Evolutionary conservation across 106 monocot species (phyloP).

Genomic region (Phalaenopsis aphrodite): DNA sequence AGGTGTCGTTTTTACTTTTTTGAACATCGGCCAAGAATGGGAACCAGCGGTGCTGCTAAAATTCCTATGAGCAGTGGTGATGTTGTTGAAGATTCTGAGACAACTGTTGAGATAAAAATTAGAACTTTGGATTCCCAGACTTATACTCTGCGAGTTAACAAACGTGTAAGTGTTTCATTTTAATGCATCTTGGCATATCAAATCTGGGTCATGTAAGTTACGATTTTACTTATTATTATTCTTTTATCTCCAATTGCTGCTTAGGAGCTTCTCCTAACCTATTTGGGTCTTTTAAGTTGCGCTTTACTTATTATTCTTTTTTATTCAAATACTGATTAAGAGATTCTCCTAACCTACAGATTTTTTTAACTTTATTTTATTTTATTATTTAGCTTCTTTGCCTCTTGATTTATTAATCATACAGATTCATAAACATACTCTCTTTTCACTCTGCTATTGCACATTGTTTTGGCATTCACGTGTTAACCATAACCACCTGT

Average conservation of each 20-base stretch:
- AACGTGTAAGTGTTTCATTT: constrained; percentile 61
- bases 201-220: not conserved
- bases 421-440: not conserved
- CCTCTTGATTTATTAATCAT: not conserved
- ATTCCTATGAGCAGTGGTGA: constrained; percentile 11
- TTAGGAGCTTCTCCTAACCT: not conserved
- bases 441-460: not conserved
- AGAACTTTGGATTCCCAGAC: constrained; percentile 96
- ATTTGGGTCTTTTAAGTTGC: not conserved
- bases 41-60: constrained; percentile 22
- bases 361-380: not conserved
- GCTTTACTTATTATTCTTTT: not conserved
- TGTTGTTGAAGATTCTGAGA: constrained; percentile 36
- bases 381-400: not conserved
- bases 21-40: constrained; percentile 15
- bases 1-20: not conserved
- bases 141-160: constrained; percentile 79
- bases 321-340: not conserved
- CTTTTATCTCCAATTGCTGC: not conserved
- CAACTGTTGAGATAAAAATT: constrained; percentile 87
- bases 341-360: not conserved
- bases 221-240: not conserved
- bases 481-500: not conserved
- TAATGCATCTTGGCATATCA: not conserved
- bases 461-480: not conserved